Evolutionary conservation across 371 early-diverging fungal species (phyloP).

Genomic region (Mucor plumbeus): DNA sequence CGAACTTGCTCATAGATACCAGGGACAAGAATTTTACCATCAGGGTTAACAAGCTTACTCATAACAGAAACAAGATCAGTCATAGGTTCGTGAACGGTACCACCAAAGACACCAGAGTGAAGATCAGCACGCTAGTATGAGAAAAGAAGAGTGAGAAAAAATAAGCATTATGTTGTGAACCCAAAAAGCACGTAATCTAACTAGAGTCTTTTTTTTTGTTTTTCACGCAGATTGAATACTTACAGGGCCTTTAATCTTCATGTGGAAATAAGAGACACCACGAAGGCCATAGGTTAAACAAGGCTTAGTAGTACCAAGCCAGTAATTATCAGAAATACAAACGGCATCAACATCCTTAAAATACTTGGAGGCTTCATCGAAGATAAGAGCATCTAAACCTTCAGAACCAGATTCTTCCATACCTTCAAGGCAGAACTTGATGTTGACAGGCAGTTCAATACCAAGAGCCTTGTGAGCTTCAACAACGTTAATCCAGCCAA

Average conservation of each 20-base stretch:
- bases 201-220: too few species aligned
- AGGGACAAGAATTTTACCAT: constrained; percentile 91
- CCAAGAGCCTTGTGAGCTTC: constrained; percentile 92
- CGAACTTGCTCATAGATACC: constrained; percentile 94
- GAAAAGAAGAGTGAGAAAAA: constrained; percentile 4
- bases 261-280: constrained; percentile 90
- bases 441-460: constrained; percentile 90
- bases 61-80: constrained; percentile 87
- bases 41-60: constrained; percentile 81
- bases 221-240: constrained; percentile 29
- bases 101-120: constrained; percentile 97
- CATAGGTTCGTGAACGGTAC: constrained; percentile 98
- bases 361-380: constrained; percentile 81
- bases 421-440: constrained; percentile 97
- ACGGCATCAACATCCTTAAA: constrained; percentile 92
- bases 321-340: constrained; percentile 97
- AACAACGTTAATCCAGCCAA: constrained; percentile 94
- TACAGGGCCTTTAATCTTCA: constrained; percentile 80
- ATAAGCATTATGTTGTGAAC: not conserved
- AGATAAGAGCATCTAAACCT: constrained; percentile 91
- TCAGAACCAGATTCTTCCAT: constrained; percentile 91
- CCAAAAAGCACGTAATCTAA: not conserved
- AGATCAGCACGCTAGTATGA: constrained; percentile 65
- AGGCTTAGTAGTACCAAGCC: constrained; percentile 94
- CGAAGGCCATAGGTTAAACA: constrained; percentile 98